phyloP scores from a whole-genome alignment of 106 monocot genomes.

The Dioscorea alata region DNA sequence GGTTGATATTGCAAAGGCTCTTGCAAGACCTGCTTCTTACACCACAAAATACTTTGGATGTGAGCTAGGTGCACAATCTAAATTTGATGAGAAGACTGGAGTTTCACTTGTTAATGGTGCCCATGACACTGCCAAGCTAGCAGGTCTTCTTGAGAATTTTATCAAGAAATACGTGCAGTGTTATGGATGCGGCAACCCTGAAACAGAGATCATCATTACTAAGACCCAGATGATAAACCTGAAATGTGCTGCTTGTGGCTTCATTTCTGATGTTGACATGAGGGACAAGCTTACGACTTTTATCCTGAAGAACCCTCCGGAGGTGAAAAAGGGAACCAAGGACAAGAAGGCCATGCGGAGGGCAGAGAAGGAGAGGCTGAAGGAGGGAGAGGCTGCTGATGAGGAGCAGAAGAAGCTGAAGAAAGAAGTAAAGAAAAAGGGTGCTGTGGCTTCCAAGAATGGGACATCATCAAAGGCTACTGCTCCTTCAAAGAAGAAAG shows the following conservation, averaged over 20 bases:
- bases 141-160: constrained; percentile 66
- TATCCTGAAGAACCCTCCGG: constrained; percentile 69
- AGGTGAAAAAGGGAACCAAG: constrained; percentile 57
- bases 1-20: constrained; percentile 82
- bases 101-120: constrained; percentile 65
- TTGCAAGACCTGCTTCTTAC: constrained; percentile 63
- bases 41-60: constrained; percentile 84
- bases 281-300: constrained; percentile 72
- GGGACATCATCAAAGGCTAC: constrained; percentile 1
- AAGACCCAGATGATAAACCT: constrained; percentile 67
- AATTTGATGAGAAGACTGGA: constrained; percentile 78
- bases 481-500: constrained; percentile 26
- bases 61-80: constrained; percentile 81
- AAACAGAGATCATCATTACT: constrained; percentile 67
- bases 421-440: constrained; percentile 61
- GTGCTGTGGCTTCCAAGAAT: constrained; percentile 5
- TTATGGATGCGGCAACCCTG: constrained; percentile 78
- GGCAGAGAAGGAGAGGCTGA: constrained; percentile 75
- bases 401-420: constrained; percentile 75
- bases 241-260: constrained; percentile 84
- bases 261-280: constrained; percentile 75
- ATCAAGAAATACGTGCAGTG: constrained; percentile 87
- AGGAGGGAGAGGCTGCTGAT: constrained; percentile 77
- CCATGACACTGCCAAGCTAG: constrained; percentile 76
- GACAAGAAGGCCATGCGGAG: constrained; percentile 74